Conservation (phyloP, 495 filamentous ascomycete genomes). For the Aspergillus hancockii region DNA sequence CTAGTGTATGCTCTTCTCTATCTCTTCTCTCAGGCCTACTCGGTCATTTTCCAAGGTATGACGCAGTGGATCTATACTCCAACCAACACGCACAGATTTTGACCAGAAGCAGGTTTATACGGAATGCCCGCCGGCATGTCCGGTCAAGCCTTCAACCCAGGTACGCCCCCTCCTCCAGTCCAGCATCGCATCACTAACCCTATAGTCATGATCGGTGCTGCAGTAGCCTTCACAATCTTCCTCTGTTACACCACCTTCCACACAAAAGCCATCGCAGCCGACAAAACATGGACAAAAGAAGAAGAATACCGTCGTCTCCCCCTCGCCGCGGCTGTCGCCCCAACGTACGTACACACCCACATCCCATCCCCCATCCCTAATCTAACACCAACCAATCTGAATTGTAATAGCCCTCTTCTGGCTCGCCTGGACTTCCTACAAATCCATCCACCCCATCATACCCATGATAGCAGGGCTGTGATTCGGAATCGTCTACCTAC, state of each 20-base stretch:
- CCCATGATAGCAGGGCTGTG: constrained; percentile 24
- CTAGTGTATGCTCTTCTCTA: neutral
- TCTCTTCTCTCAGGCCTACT: neutral
- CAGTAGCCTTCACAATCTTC: neutral
- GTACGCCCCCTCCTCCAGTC: neutral
- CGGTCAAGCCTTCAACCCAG: neutral
- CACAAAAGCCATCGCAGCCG: neutral
- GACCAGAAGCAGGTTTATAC: neutral
- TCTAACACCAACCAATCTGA: too few species aligned
- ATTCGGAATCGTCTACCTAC: constrained; percentile 27
- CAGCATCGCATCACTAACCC: neutral
- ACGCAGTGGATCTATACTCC: neutral
- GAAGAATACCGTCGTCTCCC: neutral
- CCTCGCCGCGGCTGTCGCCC: too few species aligned
- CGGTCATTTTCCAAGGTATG: neutral
- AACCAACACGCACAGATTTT: too few species aligned
- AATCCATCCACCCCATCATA: constrained; percentile 25
- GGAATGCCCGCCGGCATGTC: neutral
- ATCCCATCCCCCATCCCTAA: too few species aligned
- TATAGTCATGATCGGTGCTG: neutral
- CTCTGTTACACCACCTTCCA: neutral
- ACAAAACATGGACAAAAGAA: neutral
- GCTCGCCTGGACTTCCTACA: constrained; percentile 24
- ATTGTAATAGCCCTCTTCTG: constrained; percentile 28
- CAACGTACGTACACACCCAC: too few species aligned